Conservation (phyloP, 179 eudicot genomes). For the Silene vulgaris region DNA sequence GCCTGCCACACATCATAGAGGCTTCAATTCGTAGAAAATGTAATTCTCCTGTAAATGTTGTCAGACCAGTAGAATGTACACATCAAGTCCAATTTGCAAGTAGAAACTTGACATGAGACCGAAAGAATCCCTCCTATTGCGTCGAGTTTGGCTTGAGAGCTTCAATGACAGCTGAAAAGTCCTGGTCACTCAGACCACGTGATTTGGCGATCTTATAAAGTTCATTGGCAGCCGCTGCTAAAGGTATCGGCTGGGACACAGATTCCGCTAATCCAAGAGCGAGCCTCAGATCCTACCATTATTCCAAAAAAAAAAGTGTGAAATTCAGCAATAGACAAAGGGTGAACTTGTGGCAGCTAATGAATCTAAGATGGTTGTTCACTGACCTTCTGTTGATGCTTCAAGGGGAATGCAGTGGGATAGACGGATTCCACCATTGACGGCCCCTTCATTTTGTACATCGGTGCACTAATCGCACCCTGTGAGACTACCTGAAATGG, state of each 20-base stretch:
- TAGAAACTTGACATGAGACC: not conserved
- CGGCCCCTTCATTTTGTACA: conserved; percentile 87
- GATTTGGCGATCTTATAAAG: conserved; percentile 81
- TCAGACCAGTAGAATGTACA: not conserved
- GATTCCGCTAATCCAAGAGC: conserved; percentile 86
- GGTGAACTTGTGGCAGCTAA: not conserved
- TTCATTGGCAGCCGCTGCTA: conserved; percentile 93
- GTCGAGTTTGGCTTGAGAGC: conserved; percentile 57
- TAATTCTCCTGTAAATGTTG: not conserved
- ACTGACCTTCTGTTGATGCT: conserved; percentile 93
- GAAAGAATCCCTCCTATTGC: conserved; percentile 7
- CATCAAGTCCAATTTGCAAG: not conserved
- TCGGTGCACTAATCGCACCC: conserved; percentile 95
- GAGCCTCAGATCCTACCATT: conserved; percentile 75
- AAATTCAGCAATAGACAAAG: not conserved
- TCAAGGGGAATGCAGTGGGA: conserved; percentile 91
- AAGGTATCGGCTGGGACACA: conserved; percentile 78
- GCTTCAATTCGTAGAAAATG: not conserved
- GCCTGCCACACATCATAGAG: not conserved
- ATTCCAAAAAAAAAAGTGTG: not conserved
- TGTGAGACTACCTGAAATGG: conserved; percentile 72
- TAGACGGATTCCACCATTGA: conserved; percentile 78
- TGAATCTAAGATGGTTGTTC: not conserved
- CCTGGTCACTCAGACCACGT: conserved; percentile 69
- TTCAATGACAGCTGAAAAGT: conserved; percentile 94